Evolutionary conservation across 371 early-diverging fungal genomes (phyloP), one percentile per base, ranked within the genome.

Genomic region (Rhizopus microsporus): DNA sequence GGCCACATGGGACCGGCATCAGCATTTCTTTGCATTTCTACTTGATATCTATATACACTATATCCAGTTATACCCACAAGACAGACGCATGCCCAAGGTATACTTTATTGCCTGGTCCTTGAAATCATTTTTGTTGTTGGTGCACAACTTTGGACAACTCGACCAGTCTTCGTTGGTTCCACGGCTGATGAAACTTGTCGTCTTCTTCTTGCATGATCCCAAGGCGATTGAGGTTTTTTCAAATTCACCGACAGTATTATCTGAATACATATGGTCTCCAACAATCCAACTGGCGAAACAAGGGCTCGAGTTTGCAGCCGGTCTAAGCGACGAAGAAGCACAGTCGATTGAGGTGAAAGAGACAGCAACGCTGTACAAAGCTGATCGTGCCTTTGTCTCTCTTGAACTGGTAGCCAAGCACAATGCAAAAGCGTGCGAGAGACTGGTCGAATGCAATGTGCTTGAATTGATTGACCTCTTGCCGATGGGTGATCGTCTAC

Each of bases 11-110:
- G 17, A 51, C 0, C 10, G 44, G 12, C 52, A 74, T 49, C 62
- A 68, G 31, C 43, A 35, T 29, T 12, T 74, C 3, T 44, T 65
- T 12, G 46, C 59, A 3, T 30, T 62, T 2, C 32, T 65, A 0
- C 34, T 70, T 3, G 74, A 74, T 10, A 54, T 56, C 5, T 63
- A 65, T 31, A 70, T 74, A 30, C 71, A 68, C 4, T 57, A 65
- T 30, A 51, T 74, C 0, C 71, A 68, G 32, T 29, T 62, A 5
- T 59, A 60, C 0, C 57, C 48, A 4, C 42, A 16, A 1, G n/a
- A 57, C 10, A 10, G 16, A 17, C 7, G 23, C 60, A 3, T 33
- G 23, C 23, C 23, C 23, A 23, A 23, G 23, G 23, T 23, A 23
- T 23, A 23, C 70, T 3, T 60, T 15, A 46, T 63, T 12, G 68